A percentile compares a stretch with the other conserved stretches of the same genome.
phyloP scores from a whole-genome alignment of 2,329 filamentous ascomycete genomes.

The Penicillium paneum region DNA sequence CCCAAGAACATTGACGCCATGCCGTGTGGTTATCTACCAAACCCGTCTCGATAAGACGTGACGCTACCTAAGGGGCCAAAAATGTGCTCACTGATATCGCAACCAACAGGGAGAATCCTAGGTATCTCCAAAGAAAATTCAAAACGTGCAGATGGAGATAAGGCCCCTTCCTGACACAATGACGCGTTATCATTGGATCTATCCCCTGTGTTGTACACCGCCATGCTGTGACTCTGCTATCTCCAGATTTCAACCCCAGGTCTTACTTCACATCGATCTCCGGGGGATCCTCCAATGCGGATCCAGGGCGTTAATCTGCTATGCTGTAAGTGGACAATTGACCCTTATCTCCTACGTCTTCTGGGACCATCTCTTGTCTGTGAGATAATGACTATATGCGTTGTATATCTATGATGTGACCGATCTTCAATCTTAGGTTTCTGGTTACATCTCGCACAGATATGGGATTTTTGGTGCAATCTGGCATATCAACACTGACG shows the following conservation, averaged over 20 bases:
- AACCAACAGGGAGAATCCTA: constrained; percentile 2
- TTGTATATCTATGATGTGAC: constrained; percentile 1
- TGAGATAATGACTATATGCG: background rate
- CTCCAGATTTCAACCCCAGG: constrained; percentile 24
- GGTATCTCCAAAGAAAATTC: background rate
- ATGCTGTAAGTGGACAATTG: background rate
- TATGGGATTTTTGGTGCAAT: background rate
- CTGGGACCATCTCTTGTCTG: background rate
- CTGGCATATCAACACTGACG: background rate
- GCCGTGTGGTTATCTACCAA: constrained; percentile 23
- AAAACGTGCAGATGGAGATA: constrained; percentile 2
- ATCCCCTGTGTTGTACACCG: constrained; percentile 2
- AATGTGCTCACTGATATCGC: constrained; percentile 5
- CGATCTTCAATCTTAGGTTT: background rate
- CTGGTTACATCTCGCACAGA: background rate
- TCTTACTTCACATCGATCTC: constrained; percentile 7
- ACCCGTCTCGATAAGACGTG: constrained; percentile 27
- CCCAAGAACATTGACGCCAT: background rate
- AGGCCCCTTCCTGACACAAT: background rate
- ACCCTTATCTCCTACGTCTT: constrained; percentile 1
- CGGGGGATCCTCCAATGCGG: constrained; percentile 16
- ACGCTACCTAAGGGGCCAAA: constrained; percentile 13
- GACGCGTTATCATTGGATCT: constrained; percentile 1
- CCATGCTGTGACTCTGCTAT: constrained; percentile 13
- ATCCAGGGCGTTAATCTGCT: background rate